These are phyloP conservation scores for Bigelowiella natans DNA, from an alignment of 78 protist species.

Conservation along the genomic window DNA sequence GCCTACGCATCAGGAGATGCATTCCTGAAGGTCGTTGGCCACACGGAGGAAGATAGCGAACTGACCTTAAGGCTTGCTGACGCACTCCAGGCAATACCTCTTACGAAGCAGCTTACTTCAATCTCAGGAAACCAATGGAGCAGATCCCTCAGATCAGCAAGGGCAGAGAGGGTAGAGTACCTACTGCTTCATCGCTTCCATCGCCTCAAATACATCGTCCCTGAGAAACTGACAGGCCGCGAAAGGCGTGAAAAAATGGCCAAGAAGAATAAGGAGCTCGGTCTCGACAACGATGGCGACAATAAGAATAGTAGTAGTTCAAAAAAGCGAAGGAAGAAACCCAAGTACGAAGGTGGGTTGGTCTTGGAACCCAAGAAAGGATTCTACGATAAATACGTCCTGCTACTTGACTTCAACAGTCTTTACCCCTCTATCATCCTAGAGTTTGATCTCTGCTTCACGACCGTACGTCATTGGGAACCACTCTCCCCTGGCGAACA, in stretches of 20 bases:
- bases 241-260: background rate
- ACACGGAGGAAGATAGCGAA: constrained; percentile 58
- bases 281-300: background rate
- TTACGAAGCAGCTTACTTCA: constrained; percentile 82
- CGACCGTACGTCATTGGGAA: constrained; percentile 73
- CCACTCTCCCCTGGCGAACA: background rate
- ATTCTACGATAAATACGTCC: constrained; percentile 76
- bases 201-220: background rate
- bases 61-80: constrained; percentile 49
- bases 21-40: background rate
- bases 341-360: constrained; percentile 41
- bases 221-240: background rate
- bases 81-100: constrained; percentile 67
- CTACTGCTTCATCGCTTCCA: constrained; percentile 78
- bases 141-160: constrained; percentile 28
- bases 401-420: constrained; percentile 96
- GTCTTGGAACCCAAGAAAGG: constrained; percentile 90
- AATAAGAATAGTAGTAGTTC: background rate
- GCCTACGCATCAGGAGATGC: background rate
- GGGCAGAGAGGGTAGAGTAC: constrained; percentile 93
- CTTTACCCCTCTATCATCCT: constrained; percentile 96
- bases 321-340: background rate
- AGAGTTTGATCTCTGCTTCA: constrained; percentile 94
- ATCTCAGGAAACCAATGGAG: constrained; percentile 10
- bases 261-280: background rate